phyloP scores from a whole-genome alignment of 2,329 filamentous ascomycete species.

The Calonectria hawksworthii region DNA sequence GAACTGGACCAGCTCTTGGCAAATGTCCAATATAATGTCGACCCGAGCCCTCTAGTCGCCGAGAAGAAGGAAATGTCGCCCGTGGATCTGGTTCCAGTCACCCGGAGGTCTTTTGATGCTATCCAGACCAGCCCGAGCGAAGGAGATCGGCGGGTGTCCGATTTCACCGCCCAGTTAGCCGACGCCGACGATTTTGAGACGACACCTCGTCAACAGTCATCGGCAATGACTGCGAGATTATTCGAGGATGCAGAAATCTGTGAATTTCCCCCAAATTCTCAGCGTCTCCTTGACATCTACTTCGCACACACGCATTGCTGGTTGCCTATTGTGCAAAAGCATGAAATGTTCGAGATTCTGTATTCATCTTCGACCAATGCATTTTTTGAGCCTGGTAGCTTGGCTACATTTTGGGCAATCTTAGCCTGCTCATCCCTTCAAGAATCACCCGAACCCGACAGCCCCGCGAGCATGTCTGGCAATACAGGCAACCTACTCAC shows the following conservation, averaged over 20 bases:
- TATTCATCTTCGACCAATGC: not conserved
- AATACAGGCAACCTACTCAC: not conserved
- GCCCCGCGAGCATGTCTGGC: not conserved
- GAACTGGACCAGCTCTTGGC: not conserved
- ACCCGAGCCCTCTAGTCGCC: not conserved
- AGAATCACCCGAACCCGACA: not conserved
- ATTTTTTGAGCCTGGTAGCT: not conserved
- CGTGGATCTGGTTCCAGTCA: not conserved
- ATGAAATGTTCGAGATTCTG: not conserved
- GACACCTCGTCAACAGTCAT: not conserved
- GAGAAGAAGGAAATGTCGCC: not conserved
- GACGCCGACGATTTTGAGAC: not conserved
- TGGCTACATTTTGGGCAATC: not conserved
- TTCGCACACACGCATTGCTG: not conserved
- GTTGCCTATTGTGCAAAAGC: not conserved
- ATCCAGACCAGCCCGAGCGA: not conserved
- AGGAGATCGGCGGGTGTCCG: not conserved
- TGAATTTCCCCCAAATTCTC: not conserved
- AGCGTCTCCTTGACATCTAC: not conserved
- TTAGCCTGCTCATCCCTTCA: not conserved
- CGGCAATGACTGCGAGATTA: not conserved
- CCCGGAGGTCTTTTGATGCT: not conserved
- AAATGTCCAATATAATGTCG: not conserved
- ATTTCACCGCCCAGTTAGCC: not conserved
- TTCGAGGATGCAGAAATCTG: not conserved